Evolutionary conservation across 257 asterid species (phyloP).

Genomic region (Hygrophila difformis): DNA sequence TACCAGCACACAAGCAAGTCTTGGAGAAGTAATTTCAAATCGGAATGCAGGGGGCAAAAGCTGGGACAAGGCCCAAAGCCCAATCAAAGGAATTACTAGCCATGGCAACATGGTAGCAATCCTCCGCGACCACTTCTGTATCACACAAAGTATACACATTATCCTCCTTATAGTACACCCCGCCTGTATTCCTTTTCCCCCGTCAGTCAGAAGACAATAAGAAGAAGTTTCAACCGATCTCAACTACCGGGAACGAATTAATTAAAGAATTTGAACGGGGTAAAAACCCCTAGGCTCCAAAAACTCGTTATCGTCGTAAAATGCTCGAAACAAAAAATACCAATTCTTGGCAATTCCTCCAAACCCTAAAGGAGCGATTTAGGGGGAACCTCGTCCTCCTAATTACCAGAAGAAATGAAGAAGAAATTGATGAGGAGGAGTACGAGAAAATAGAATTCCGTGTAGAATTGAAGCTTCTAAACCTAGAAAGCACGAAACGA

Average conservation of each 20-base stretch:
- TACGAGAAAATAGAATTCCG: neutral
- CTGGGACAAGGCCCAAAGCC: slow-evolving; percentile 94
- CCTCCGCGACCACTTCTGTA: slow-evolving; percentile 95
- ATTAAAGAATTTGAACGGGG: neutral
- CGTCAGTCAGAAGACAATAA: slow-evolving; percentile 18
- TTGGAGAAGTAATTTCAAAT: slow-evolving; percentile 86
- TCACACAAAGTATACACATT: slow-evolving; percentile 98
- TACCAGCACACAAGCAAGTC: slow-evolving; percentile 87
- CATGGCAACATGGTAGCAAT: slow-evolving; percentile 99
- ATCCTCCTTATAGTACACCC: slow-evolving; percentile 60
- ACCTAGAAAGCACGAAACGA: slow-evolving; percentile 60
- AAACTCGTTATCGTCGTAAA: neutral
- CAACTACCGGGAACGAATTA: slow-evolving; percentile 12
- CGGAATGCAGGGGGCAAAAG: slow-evolving; percentile 93
- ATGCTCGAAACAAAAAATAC: slow-evolving; percentile 23
- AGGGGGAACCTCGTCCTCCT: slow-evolving; percentile 35
- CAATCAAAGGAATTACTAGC: slow-evolving; percentile 95
- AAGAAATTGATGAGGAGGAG: too few species aligned
- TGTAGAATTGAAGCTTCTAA: slow-evolving; percentile 27
- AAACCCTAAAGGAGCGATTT: slow-evolving; percentile 60
- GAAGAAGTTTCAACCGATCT: slow-evolving; percentile 1
- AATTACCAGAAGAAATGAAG: slow-evolving; percentile 11
- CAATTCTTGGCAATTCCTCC: slow-evolving; percentile 31
- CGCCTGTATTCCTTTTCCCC: slow-evolving; percentile 46
- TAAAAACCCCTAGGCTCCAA: neutral